Evolutionary conservation across 2,329 filamentous ascomycete species (phyloP).

Genomic region (Hymenotorrendiella dingleyae): DNA sequence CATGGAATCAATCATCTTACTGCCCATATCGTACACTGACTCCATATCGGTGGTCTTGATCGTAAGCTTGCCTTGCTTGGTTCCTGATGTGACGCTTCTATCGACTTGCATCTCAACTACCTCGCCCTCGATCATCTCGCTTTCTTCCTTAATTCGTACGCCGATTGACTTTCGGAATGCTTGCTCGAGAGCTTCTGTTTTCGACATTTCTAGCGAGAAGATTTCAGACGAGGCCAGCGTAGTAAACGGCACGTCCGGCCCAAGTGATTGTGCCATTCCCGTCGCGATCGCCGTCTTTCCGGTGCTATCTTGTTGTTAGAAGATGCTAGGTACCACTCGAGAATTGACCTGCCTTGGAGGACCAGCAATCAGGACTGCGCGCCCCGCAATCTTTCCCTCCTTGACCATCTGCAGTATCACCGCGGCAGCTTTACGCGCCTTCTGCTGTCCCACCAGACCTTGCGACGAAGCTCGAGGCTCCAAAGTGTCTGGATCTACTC

Average conservation of each 20-base stretch:
- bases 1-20: constrained; percentile 99
- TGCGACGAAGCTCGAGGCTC: constrained; percentile 82
- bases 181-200: constrained; percentile 95
- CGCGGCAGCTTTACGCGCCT: constrained; percentile 91
- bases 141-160: constrained; percentile 97
- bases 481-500: constrained; percentile 85
- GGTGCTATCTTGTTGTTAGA: constrained; percentile 51
- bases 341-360: constrained; percentile 63
- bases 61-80: constrained; percentile 97
- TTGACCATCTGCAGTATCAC: constrained; percentile 99
- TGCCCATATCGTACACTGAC: constrained; percentile 98
- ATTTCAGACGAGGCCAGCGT: constrained; percentile 95
- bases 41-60: constrained; percentile 99
- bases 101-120: constrained; percentile 99
- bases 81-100: constrained; percentile 88
- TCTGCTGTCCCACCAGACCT: constrained; percentile 91
- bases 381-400: constrained; percentile 95
- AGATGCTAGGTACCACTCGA: neutral
- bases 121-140: constrained; percentile 97
- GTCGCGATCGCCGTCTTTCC: constrained; percentile 98
- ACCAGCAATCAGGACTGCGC: constrained; percentile 89
- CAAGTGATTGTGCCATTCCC: constrained; percentile 96
- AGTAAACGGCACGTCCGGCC: constrained; percentile 91
- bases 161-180: constrained; percentile 99
- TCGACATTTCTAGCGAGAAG: constrained; percentile 98